Conservation (phyloP, 2,329 filamentous ascomycete genomes). For the Gnomoniopsis smithogilvyi region DNA sequence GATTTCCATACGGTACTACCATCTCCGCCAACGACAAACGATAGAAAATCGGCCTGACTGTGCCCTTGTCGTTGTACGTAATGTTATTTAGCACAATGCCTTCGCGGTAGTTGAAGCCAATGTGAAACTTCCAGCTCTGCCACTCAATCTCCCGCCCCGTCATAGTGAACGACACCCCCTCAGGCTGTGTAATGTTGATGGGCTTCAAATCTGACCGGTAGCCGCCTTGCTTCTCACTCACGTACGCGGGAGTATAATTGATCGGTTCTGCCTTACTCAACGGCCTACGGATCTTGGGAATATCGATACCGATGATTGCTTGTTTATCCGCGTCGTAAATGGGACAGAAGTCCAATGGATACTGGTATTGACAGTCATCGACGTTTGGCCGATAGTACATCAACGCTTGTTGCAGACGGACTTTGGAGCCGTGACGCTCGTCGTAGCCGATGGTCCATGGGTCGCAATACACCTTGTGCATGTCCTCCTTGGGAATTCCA, state of each 20-base stretch:
- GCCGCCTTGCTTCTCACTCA: constrained; percentile 66
- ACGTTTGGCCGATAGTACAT: constrained; percentile 91
- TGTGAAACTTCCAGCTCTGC: constrained; percentile 92
- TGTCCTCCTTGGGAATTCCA: constrained; percentile 76
- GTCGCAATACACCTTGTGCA: constrained; percentile 96
- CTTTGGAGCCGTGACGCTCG: constrained; percentile 75
- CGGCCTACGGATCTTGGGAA: constrained; percentile 73
- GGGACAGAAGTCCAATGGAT: constrained; percentile 89
- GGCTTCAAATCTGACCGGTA: constrained; percentile 78
- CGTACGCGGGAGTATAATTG: constrained; percentile 74
- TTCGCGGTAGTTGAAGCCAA: constrained; percentile 94
- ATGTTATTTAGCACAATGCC: constrained; percentile 90
- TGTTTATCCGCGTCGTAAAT: constrained; percentile 82
- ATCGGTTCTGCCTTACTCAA: constrained; percentile 68
- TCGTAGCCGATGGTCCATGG: constrained; percentile 96
- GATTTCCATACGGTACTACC: constrained; percentile 87
- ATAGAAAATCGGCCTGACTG: constrained; percentile 77
- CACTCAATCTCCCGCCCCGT: constrained; percentile 73
- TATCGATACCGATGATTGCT: constrained; percentile 77
- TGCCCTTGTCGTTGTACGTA: constrained; percentile 81
- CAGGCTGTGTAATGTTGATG: constrained; percentile 68
- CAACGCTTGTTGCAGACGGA: constrained; percentile 84
- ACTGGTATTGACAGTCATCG: constrained; percentile 88
- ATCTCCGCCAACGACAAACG: constrained; percentile 87
- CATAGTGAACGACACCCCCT: constrained; percentile 82